Conservation (phyloP, 1,284 basidiomycete species). For the Leccinum colubrinum region DNA sequence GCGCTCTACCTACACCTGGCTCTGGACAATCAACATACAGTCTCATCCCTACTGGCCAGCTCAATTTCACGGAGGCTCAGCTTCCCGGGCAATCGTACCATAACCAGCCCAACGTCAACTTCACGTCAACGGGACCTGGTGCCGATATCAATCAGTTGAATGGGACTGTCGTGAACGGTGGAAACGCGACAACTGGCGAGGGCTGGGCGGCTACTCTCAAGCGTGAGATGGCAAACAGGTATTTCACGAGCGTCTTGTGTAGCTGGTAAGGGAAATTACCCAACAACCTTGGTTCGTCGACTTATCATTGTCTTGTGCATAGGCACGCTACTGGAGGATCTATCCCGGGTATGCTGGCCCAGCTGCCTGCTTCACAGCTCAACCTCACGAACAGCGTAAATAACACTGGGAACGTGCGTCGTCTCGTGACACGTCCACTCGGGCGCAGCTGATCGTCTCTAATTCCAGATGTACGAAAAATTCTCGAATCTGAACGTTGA, state of each 20-base stretch:
- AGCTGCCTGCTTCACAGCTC: constrained; percentile 68
- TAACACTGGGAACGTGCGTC: constrained; percentile 70
- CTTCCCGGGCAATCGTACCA: constrained; percentile 67
- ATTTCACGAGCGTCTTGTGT: constrained; percentile 80
- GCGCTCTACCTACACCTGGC: constrained; percentile 47
- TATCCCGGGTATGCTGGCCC: constrained; percentile 65
- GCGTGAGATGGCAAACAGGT: constrained; percentile 79
- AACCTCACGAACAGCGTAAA: constrained; percentile 69
- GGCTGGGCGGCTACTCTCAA: constrained; percentile 66
- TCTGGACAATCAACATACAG: constrained; percentile 57
- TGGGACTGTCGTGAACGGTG: constrained; percentile 74
- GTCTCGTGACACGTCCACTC: constrained; percentile 4
- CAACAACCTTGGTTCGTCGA: constrained; percentile 3
- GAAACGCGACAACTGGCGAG: constrained; percentile 60
- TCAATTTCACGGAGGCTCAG: constrained; percentile 62
- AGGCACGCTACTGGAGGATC: constrained; percentile 79
- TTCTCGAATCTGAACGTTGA: constrained; percentile 77
- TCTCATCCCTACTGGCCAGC: constrained; percentile 72
- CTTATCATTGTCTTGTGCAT: constrained; percentile 27
- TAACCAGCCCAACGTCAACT: constrained; percentile 44
- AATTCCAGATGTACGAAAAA: constrained; percentile 84
- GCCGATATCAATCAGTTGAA: constrained; percentile 60
- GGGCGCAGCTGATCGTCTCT: background rate
- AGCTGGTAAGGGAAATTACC: constrained; percentile 64
- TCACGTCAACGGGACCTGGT: constrained; percentile 47